Evolutionary conservation across 768 basidiomycete species (phyloP).

Genomic region (Antrodiella citrinella): DNA sequence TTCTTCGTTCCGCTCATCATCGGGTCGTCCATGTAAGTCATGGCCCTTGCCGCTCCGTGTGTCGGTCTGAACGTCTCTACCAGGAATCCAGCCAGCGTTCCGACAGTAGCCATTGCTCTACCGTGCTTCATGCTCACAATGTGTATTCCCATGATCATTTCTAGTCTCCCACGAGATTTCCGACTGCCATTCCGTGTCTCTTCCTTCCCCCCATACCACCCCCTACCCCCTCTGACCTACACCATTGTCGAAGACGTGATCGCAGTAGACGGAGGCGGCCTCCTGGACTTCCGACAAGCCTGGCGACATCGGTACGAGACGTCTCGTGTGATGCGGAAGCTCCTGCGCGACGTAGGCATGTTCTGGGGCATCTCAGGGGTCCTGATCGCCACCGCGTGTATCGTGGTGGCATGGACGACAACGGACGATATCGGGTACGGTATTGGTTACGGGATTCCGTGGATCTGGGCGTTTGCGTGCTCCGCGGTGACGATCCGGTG

Average conservation of each 20-base stretch:
- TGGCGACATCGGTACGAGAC: slow-evolving; percentile 25
- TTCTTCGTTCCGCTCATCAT: slow-evolving; percentile 24
- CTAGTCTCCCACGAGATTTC: slow-evolving; percentile 18
- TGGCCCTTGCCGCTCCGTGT: not conserved
- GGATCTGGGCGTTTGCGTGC: slow-evolving; percentile 22
- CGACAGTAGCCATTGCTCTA: slow-evolving; percentile 22
- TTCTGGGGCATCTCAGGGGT: slow-evolving; percentile 19
- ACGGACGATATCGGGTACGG: slow-evolving; percentile 21
- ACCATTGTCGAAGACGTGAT: slow-evolving; percentile 24
- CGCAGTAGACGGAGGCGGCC: slow-evolving; percentile 25
- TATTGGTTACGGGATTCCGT: slow-evolving; percentile 21
- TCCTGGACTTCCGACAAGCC: slow-evolving; percentile 24
- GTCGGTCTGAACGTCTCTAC: not conserved
- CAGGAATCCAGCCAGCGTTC: slow-evolving; percentile 18
- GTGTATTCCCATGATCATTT: slow-evolving; percentile 21
- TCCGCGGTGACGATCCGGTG: slow-evolving; percentile 11
- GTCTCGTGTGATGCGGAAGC: slow-evolving; percentile 19
- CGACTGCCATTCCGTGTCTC: slow-evolving; percentile 23
- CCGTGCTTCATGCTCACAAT: slow-evolving; percentile 22
- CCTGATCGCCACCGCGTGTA: slow-evolving; percentile 14
- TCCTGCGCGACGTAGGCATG: slow-evolving; percentile 17
- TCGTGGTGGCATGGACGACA: slow-evolving; percentile 20
- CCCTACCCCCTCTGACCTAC: slow-evolving; percentile 23
- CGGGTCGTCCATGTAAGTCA: slow-evolving; percentile 22
- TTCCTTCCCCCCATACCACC: slow-evolving; percentile 19